Evolutionary conservation across 2,329 filamentous ascomycete genomes (phyloP).

Genomic region (Aschersonia sp.): DNA sequence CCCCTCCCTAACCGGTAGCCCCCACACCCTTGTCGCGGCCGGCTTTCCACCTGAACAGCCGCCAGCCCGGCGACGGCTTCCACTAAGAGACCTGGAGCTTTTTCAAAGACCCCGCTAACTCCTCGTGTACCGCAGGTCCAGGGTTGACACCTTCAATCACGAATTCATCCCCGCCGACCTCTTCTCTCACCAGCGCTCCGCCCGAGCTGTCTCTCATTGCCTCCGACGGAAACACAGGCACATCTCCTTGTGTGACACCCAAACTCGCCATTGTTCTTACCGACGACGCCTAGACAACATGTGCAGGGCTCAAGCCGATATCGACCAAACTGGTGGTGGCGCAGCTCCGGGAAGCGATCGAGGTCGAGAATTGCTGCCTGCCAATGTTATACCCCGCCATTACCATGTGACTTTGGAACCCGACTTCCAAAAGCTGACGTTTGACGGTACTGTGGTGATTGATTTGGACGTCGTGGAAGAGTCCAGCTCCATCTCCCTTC

Average conservation of each 20-base stretch:
- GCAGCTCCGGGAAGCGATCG: constrained; percentile 9
- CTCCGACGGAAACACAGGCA: neutral
- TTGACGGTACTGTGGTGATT: constrained; percentile 66
- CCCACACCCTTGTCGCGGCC: too few species aligned
- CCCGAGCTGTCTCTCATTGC: neutral
- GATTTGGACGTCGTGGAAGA: constrained; percentile 79
- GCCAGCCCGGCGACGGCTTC: too few species aligned
- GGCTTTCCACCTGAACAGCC: too few species aligned
- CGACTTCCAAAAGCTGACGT: constrained; percentile 76
- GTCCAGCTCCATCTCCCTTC: constrained; percentile 72
- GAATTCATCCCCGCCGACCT: neutral
- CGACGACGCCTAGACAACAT: constrained; percentile 46
- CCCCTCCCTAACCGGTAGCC: too few species aligned
- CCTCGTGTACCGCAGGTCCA: too few species aligned
- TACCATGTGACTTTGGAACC: constrained; percentile 89
- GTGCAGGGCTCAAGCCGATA: constrained; percentile 37
- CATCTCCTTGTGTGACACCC: constrained; percentile 4
- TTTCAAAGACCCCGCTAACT: too few species aligned
- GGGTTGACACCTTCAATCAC: too few species aligned
- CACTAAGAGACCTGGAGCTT: too few species aligned
- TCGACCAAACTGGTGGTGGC: constrained; percentile 19
- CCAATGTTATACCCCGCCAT: constrained; percentile 82
- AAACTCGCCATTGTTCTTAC: constrained; percentile 54
- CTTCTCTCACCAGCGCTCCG: neutral
- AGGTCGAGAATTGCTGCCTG: constrained; percentile 67